Conservation (phyloP, 2,329 filamentous ascomycete genomes). For the Hypomyces perniciosus region DNA sequence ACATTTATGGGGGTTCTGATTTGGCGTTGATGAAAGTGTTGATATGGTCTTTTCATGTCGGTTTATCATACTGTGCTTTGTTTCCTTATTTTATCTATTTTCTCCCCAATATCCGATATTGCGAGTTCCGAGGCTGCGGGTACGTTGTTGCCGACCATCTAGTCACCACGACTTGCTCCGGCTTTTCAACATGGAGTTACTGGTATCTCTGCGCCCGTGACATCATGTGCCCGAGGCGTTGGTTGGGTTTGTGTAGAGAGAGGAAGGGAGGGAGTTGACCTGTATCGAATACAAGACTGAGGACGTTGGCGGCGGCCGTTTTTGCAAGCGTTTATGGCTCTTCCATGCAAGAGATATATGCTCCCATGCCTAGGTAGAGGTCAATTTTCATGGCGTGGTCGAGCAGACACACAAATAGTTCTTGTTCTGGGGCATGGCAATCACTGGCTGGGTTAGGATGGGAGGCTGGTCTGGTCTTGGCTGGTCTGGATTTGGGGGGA, state of each 20-base stretch:
- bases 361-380: slow-evolving; percentile 3
- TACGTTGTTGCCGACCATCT: neutral
- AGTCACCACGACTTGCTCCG: neutral
- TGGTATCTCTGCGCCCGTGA: neutral
- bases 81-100: slow-evolving; percentile 3
- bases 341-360: slow-evolving; percentile 4
- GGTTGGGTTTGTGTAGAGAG: slow-evolving; percentile 2
- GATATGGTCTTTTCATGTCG: slow-evolving; percentile 27
- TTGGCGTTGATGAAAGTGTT: slow-evolving; percentile 37
- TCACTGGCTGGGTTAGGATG: slow-evolving; percentile 8
- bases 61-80: slow-evolving; percentile 19
- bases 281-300: slow-evolving; percentile 9
- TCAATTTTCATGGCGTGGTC: neutral
- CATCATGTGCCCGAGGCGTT: neutral
- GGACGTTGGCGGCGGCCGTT: slow-evolving; percentile 10
- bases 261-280: neutral
- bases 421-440: slow-evolving; percentile 10
- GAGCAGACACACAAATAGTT: neutral
- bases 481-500: slow-evolving; percentile 6
- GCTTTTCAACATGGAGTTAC: slow-evolving; percentile 2
- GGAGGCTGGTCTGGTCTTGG: slow-evolving; percentile 6
- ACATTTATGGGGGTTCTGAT: slow-evolving; percentile 37
- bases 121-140: neutral
- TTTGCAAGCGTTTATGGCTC: slow-evolving; percentile 11
- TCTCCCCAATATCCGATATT: neutral